Percentiles rank a stretch among this genome's conserved stretches.
These are phyloP conservation scores for Zygosaccharomyces sapae DNA, from an alignment of 1,139 yeast species.

Conservation along the genomic window DNA sequence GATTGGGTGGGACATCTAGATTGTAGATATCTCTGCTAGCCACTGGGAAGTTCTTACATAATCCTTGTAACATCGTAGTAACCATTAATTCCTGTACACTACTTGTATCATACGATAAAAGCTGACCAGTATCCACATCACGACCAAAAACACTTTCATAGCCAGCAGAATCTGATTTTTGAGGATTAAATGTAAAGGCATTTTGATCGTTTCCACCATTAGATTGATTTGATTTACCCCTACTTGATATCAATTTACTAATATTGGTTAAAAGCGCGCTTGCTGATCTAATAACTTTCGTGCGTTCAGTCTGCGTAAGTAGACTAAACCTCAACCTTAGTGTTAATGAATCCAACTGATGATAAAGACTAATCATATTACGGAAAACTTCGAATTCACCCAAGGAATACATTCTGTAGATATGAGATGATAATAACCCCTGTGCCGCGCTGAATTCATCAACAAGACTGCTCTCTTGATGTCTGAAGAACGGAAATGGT, in stretches of 20 bases:
- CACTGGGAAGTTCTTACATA: conserved; percentile 70
- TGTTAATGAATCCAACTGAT: conserved; percentile 61
- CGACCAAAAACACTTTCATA: conserved; percentile 69
- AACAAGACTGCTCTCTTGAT: conserved; percentile 43
- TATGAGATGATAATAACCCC: conserved; percentile 55
- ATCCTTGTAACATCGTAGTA: conserved; percentile 65
- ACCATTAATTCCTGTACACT: conserved; percentile 61
- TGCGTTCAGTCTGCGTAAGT: conserved; percentile 56
- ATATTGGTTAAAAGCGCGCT: conserved; percentile 60
- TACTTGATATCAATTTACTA: conserved; percentile 54
- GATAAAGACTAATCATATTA: conserved; percentile 50
- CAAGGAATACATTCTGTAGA: conserved; percentile 65
- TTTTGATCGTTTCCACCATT: conserved; percentile 37
- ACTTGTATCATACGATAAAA: conserved; percentile 43
- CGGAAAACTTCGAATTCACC: conserved; percentile 62
- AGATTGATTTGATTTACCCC: conserved; percentile 21
- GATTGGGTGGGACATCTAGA: conserved; percentile 44
- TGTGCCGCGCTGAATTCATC: conserved; percentile 58
- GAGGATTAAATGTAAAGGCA: conserved; percentile 25
- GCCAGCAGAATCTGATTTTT: conserved; percentile 71
- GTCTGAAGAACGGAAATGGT: conserved; percentile 48
- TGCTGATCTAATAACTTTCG: conserved; percentile 54
- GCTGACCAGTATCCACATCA: conserved; percentile 57
- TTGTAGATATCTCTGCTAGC: conserved; percentile 38
- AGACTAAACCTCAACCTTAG: conserved; percentile 54